Percentiles rank a stretch among this genome's conserved stretches.
Conservation (phyloP, 345 rosid species). For the Salix exigua region DNA sequence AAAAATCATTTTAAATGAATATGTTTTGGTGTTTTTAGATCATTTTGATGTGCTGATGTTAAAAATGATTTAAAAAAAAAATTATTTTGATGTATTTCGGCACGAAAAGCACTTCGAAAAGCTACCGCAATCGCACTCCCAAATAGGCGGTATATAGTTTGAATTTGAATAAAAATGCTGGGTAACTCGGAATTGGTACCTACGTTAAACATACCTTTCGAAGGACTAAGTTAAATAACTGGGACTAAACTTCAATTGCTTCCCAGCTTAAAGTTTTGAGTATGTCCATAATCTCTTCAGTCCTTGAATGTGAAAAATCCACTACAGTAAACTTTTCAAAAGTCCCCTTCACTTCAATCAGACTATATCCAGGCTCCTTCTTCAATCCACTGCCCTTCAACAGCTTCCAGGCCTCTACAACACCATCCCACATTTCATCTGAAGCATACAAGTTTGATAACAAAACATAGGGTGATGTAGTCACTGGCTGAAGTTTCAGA, state of each 20-base stretch:
- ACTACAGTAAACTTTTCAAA: slow-evolving; percentile 42
- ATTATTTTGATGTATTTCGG: too few relatives aligned
- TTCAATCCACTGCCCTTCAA: slow-evolving; percentile 52
- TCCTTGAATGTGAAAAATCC: slow-evolving; percentile 46
- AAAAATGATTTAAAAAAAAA: too few relatives aligned
- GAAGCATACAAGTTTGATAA: slow-evolving; percentile 60
- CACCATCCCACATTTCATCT: slow-evolving; percentile 55
- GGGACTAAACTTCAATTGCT: slow-evolving; percentile 18
- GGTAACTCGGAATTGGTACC: neutral
- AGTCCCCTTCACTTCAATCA: slow-evolving; percentile 46
- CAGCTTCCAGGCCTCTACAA: slow-evolving; percentile 51
- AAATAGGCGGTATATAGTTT: too few relatives aligned
- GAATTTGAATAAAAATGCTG: neutral
- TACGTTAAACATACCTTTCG: neutral
- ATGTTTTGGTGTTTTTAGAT: too few relatives aligned
- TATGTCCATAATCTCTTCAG: slow-evolving; percentile 35
- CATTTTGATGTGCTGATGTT: too few relatives aligned
- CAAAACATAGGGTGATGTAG: slow-evolving; percentile 54
- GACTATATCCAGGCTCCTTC: slow-evolving; percentile 55
- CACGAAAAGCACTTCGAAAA: too few relatives aligned
- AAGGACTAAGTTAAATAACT: neutral
- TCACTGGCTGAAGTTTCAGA: slow-evolving; percentile 38
- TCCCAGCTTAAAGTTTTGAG: slow-evolving; percentile 32
- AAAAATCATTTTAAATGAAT: too few relatives aligned
- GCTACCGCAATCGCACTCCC: too few relatives aligned